phyloP scores from a whole-genome alignment of 2,329 filamentous ascomycete species.

The Aspergillus melleus region DNA sequence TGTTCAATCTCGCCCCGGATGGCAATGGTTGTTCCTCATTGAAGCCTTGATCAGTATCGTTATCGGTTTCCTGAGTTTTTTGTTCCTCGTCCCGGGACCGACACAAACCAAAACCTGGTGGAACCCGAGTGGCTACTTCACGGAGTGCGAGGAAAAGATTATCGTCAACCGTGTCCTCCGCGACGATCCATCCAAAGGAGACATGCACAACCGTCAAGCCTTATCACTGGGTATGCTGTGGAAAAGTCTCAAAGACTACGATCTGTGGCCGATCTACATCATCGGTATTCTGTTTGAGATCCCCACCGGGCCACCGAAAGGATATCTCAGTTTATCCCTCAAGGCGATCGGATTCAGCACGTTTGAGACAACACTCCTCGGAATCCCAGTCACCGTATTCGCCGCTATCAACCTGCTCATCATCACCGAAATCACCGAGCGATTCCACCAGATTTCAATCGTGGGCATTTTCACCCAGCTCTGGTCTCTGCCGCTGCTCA shows the following conservation, averaged over 20 bases:
- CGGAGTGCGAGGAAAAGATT: constrained; percentile 60
- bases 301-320: constrained; percentile 43
- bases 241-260: constrained; percentile 35
- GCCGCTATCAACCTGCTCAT: constrained; percentile 34
- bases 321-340: constrained; percentile 42
- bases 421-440: constrained; percentile 28
- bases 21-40: constrained; percentile 47
- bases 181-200: constrained; percentile 42
- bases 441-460: constrained; percentile 47
- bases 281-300: constrained; percentile 40
- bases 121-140: constrained; percentile 62
- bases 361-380: constrained; percentile 29
- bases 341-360: no score
- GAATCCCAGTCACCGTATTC: constrained; percentile 44
- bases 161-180: constrained; percentile 60
- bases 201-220: constrained; percentile 39
- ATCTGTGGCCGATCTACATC: constrained; percentile 42
- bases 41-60: constrained; percentile 39
- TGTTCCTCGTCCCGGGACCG: constrained; percentile 43
- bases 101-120: constrained; percentile 61
- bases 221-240: constrained; percentile 32
- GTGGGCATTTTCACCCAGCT: constrained; percentile 50
- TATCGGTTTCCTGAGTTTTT: constrained; percentile 56
- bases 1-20: constrained; percentile 41
- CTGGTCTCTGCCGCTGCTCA: constrained; percentile 53